Evolutionary conservation across 2,329 filamentous ascomycete species (phyloP).

Genomic region (Aspergillus novofumigatus): DNA sequence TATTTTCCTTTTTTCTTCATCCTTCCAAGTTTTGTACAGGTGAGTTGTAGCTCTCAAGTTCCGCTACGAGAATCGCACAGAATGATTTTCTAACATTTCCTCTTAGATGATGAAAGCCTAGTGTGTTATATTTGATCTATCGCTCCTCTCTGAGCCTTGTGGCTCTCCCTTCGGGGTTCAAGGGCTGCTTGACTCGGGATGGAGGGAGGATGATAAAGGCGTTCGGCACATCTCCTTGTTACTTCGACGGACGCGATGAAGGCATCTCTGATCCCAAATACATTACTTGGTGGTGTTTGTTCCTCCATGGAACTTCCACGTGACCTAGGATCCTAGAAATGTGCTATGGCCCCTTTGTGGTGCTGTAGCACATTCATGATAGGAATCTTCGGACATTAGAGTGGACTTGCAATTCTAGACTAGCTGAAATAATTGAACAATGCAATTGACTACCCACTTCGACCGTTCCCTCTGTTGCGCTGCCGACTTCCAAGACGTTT

Average conservation of each 20-base stretch:
- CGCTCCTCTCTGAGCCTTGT: slow-evolving; percentile 59
- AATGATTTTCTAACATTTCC: slow-evolving; percentile 11
- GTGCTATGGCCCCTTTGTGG: neutral
- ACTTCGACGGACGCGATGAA: slow-evolving; percentile 87
- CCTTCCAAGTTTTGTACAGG: slow-evolving; percentile 99
- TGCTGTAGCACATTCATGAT: slow-evolving; percentile 8
- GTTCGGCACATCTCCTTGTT: slow-evolving; percentile 99
- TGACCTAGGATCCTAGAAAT: slow-evolving; percentile 11
- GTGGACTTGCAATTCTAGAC: neutral
- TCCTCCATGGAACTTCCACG: neutral
- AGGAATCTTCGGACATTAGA: slow-evolving; percentile 5
- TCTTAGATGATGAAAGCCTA: slow-evolving; percentile 98
- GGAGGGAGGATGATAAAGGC: slow-evolving; percentile 87
- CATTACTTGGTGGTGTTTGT: slow-evolving; percentile 50
- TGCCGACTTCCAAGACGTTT: neutral
- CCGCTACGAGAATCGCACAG: slow-evolving; percentile 14
- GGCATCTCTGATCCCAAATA: slow-evolving; percentile 79
- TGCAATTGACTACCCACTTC: neutral
- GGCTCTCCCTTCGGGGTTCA: slow-evolving; percentile 79
- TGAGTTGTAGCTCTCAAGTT: slow-evolving; percentile 51
- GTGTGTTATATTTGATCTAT: slow-evolving; percentile 88
- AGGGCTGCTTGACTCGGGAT: slow-evolving; percentile 70
- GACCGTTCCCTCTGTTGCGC: neutral
- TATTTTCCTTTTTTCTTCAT: slow-evolving; percentile 63
- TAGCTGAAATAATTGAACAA: neutral